These are phyloP conservation scores for Starmera pachycereana DNA, from an alignment of 805 yeast species.

Conservation along the genomic window DNA sequence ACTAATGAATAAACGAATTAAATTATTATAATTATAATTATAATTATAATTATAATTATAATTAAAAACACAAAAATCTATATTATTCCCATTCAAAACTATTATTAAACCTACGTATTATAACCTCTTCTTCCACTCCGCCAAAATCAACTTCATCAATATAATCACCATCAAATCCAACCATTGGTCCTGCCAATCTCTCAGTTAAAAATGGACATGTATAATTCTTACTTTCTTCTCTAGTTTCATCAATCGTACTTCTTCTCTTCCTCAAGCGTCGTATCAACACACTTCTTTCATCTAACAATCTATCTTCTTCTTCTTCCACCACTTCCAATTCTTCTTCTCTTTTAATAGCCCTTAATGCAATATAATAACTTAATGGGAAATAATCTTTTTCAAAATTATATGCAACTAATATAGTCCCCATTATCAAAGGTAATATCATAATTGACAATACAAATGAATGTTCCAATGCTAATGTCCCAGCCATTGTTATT, in stretches of 20 bases:
- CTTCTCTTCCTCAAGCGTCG: constrained; percentile 10
- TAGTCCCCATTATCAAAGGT: constrained; percentile 67
- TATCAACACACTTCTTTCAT: constrained; percentile 1
- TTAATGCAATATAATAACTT: constrained; percentile 75
- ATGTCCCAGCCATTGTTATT: constrained; percentile 85
- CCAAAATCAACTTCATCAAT: constrained; percentile 15
- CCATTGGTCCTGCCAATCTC: constrained; percentile 77
- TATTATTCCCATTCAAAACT: constrained; percentile 19
- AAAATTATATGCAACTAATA: constrained; percentile 65
- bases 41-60: neutral
- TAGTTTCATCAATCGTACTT: constrained; percentile 17
- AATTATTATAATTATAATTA: neutral
- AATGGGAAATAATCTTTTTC: constrained; percentile 76
- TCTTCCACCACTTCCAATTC: neutral
- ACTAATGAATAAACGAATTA: constrained; percentile 1
- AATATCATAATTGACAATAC: constrained; percentile 57
- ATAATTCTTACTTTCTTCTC: constrained; percentile 39
- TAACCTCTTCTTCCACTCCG: neutral
- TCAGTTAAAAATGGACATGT: constrained; percentile 66
- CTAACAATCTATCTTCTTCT: constrained; percentile 14
- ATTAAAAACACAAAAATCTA: neutral
- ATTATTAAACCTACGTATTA: constrained; percentile 6
- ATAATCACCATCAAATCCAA: constrained; percentile 30
- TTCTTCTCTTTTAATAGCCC: constrained; percentile 40
- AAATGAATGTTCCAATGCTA: constrained; percentile 74